These are phyloP conservation scores for Avena insularis DNA, from an alignment of 176 grass and related monocot genomes.

Conservation along the genomic window DNA sequence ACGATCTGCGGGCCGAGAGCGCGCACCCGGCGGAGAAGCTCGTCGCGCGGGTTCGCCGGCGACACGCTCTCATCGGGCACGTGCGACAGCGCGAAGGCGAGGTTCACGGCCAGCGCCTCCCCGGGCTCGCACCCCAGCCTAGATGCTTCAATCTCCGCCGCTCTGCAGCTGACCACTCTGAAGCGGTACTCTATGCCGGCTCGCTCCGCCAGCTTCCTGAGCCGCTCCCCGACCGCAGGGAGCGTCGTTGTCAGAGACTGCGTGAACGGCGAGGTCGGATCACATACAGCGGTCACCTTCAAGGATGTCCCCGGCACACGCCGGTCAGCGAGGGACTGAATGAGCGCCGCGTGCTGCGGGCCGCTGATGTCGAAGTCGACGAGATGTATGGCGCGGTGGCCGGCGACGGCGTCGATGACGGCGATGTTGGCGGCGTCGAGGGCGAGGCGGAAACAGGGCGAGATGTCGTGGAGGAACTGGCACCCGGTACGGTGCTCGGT, in stretches of 20 bases:
- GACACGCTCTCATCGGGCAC: slow-evolving; percentile 90
- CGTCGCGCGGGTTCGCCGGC: slow-evolving; percentile 88
- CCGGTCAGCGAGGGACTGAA: slow-evolving; percentile 65
- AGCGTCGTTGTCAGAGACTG: slow-evolving; percentile 21
- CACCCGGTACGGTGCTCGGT: slow-evolving; percentile 54
- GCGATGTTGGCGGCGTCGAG: slow-evolving; percentile 73
- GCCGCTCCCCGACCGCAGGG: slow-evolving; percentile 43
- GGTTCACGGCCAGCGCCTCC: slow-evolving; percentile 81
- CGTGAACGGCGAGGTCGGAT: slow-evolving; percentile 74
- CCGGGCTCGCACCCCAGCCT: slow-evolving; percentile 62
- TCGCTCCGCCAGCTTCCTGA: slow-evolving; percentile 62
- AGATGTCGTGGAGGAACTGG: slow-evolving; percentile 64
- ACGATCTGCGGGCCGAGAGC: slow-evolving; percentile 71
- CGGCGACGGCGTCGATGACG: slow-evolving; percentile 57
- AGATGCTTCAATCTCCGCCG: slow-evolving; percentile 58
- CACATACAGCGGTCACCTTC: slow-evolving; percentile 71
- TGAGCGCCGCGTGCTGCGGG: slow-evolving; percentile 66
- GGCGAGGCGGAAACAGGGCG: slow-evolving; percentile 80
- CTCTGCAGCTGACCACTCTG: slow-evolving; percentile 55
- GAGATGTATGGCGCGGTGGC: slow-evolving; percentile 63
- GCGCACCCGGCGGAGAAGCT: slow-evolving; percentile 83
- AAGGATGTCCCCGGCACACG: slow-evolving; percentile 44
- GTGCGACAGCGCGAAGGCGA: slow-evolving; percentile 76
- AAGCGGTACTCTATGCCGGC: slow-evolving; percentile 61
- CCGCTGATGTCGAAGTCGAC: slow-evolving; percentile 83